phyloP scores from a whole-genome alignment of 2,329 filamentous ascomycete species.

The Trichoderma endophyticum region DNA sequence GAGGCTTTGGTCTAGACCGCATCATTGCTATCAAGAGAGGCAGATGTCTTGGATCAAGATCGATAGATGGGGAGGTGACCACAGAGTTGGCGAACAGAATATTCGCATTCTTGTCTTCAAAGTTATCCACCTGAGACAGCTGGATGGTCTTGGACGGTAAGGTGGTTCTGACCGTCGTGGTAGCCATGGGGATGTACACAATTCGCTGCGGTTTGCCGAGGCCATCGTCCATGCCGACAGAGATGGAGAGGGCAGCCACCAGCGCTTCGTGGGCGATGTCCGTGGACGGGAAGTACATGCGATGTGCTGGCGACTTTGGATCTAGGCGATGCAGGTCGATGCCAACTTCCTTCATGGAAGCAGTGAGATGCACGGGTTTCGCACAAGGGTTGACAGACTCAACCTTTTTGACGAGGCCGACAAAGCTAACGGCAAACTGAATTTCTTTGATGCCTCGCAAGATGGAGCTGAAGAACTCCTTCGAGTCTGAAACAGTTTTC shows the following conservation, averaged over 20 bases:
- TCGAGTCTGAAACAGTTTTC: constrained; percentile 84
- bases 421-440: constrained; percentile 88
- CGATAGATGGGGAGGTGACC: constrained; percentile 90
- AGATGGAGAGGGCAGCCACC: constrained; percentile 86
- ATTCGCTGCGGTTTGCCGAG: constrained; percentile 80
- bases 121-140: constrained; percentile 65
- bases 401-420: constrained; percentile 80
- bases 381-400: constrained; percentile 63
- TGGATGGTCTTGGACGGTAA: constrained; percentile 91
- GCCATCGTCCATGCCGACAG: constrained; percentile 88
- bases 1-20: constrained; percentile 48
- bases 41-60: constrained; percentile 87
- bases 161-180: constrained; percentile 90
- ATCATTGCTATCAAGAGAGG: constrained; percentile 78
- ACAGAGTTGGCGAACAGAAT: constrained; percentile 96
- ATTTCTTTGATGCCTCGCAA: constrained; percentile 92
- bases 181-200: constrained; percentile 94
- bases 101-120: constrained; percentile 87
- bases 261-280: constrained; percentile 95
- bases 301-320: constrained; percentile 86
- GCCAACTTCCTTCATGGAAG: constrained; percentile 94
- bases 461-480: constrained; percentile 86
- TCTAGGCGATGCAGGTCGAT: constrained; percentile 90
- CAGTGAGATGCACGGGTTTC: constrained; percentile 74
- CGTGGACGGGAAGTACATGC: constrained; percentile 94